phyloP scores from a whole-genome alignment of 148 eudicot genomes.

The Arctostaphylos glauca region DNA sequence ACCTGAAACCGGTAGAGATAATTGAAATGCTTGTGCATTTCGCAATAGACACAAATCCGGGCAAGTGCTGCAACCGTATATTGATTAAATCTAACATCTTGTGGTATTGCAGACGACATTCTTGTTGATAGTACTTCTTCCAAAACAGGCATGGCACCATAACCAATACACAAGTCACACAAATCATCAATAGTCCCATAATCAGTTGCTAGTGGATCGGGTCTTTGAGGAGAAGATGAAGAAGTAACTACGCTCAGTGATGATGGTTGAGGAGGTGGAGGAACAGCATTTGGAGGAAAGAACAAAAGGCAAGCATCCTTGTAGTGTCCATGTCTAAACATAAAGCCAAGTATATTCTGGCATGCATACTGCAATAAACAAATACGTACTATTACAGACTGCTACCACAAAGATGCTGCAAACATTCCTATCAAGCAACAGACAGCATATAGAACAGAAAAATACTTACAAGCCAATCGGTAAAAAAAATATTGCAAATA shows the following conservation, averaged over 20 bases:
- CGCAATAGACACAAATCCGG: slow-evolving; percentile 82
- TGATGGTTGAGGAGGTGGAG: slow-evolving; percentile 75
- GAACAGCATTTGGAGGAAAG: slow-evolving; percentile 73
- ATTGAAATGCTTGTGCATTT: slow-evolving; percentile 86
- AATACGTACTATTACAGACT: slow-evolving; percentile 8
- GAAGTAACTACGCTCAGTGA: slow-evolving; percentile 53
- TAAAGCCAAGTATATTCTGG: slow-evolving; percentile 72
- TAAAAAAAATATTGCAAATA: not conserved
- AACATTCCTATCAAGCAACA: not conserved
- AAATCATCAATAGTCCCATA: slow-evolving; percentile 88
- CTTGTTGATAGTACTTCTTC: slow-evolving; percentile 83
- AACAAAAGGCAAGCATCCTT: slow-evolving; percentile 81
- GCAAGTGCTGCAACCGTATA: slow-evolving; percentile 70
- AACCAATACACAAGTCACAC: slow-evolving; percentile 75
- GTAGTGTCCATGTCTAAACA: slow-evolving; percentile 94
- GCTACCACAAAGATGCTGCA: not conserved
- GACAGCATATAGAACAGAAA: not conserved
- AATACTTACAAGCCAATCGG: not conserved
- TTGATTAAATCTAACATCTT: slow-evolving; percentile 51
- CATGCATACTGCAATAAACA: slow-evolving; percentile 78
- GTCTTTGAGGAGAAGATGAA: slow-evolving; percentile 85
- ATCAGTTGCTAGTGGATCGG: slow-evolving; percentile 78
- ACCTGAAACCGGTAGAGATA: slow-evolving; percentile 91
- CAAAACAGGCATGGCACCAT: slow-evolving; percentile 81
- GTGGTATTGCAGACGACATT: slow-evolving; percentile 39